Evolutionary conservation across 1,284 basidiomycete species (phyloP).

Genomic region (Hymenochaete sp.): DNA sequence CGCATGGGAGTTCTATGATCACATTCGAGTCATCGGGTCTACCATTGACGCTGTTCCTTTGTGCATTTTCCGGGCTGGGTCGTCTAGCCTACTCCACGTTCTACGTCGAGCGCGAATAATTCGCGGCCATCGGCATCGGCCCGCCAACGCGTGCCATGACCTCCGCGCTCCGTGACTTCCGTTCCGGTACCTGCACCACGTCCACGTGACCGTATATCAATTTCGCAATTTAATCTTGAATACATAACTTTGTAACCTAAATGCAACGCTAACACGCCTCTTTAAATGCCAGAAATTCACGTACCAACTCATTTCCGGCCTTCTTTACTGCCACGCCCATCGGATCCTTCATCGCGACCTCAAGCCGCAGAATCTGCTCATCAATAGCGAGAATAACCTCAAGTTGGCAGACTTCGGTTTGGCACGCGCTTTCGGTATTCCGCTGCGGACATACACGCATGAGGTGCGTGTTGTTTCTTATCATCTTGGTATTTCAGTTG

Average conservation of each 20-base stretch:
- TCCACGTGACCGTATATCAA: constrained; percentile 13
- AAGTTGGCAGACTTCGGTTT: constrained; percentile 97
- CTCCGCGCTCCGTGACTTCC: too few relatives aligned
- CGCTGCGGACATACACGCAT: constrained; percentile 95
- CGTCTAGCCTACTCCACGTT: too few relatives aligned
- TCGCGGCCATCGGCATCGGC: too few relatives aligned
- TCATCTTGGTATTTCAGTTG: background rate
- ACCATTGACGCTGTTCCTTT: too few relatives aligned
- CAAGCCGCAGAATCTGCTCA: constrained; percentile 96
- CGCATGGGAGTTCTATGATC: too few relatives aligned
- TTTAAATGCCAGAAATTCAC: constrained; percentile 69
- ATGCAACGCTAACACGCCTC: background rate
- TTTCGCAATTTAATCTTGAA: background rate
- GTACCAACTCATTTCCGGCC: constrained; percentile 77
- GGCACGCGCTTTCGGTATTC: constrained; percentile 95
- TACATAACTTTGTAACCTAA: too few relatives aligned
- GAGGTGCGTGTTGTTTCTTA: constrained; percentile 51
- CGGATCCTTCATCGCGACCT: constrained; percentile 95
- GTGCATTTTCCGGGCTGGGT: too few relatives aligned
- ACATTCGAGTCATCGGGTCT: too few relatives aligned
- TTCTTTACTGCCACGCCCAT: constrained; percentile 93
- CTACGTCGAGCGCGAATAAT: too few relatives aligned
- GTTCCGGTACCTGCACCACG: too few relatives aligned
- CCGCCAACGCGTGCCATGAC: too few relatives aligned
- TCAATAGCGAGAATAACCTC: constrained; percentile 83